Base-by-base conservation (phyloP, 495 filamentous ascomycete genomes). In the Geoglossum glabrum region DNA sequence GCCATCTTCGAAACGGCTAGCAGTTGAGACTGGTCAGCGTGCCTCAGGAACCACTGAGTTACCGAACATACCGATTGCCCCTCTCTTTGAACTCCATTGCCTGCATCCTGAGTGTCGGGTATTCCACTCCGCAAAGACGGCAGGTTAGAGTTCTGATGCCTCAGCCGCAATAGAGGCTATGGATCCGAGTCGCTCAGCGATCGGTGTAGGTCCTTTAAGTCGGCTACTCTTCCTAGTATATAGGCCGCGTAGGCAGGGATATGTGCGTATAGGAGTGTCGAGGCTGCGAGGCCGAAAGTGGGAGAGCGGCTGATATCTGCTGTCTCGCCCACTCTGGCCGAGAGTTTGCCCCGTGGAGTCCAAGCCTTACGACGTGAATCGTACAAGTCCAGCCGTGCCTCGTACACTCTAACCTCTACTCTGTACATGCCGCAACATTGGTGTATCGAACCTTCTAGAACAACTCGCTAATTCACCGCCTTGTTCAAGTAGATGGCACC, bases 1-100 rank as follows among this genome's bases (percentile, higher is more conserved):
- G 61, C 81, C 81, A 9, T 69, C 66, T 63, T 81, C 77, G 70
- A 79, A 89, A 67, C 77, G 74, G 52, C 71, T 73, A 49, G 0
- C 23, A 27, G 11, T 17, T n/a, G 31, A 57, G n/a, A 10, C 31
- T 15, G 5, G 19, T 59, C 15, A 34, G 21, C 10, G 40, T 45
- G 21, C 26, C 33, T 27, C 17, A 54, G 33, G 51, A 10, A 33
- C 21, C 30, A 30, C 4, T 13, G 56, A 45, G 19, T 31, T 9
- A 19, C 62, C 25, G 57, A 61, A 54, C 67, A 66, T 60, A 73
- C 70, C 60, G 67, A 61, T 84, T 84, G 25, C 81, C 81, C 59
- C 80, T 73, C 31, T 81, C 76, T 66, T 80, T 83, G 54, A 76
- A 68, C 46, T 64, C 61, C 1, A 61, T 57, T 15, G 74, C 69